Percentiles rank a stretch among this genome's conserved stretches.
Evolutionary conservation across 2,329 filamentous ascomycete genomes (phyloP).

Genomic region (Metarhizium guizhouense): DNA sequence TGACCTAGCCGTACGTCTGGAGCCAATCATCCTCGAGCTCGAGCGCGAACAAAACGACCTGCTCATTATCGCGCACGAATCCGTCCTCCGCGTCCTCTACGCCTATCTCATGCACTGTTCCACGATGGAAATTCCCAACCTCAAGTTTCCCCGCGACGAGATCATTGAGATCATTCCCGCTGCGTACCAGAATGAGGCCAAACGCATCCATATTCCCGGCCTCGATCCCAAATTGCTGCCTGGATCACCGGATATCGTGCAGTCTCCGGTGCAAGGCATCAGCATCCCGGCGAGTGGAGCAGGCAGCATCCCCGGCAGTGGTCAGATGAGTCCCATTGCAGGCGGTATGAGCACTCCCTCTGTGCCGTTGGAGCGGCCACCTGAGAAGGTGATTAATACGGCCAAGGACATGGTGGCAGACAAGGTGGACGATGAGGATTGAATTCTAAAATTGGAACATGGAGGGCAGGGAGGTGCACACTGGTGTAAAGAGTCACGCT

Average conservation of each 20-base stretch:
- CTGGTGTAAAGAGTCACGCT: not conserved
- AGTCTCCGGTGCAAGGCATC: slow-evolving; percentile 57
- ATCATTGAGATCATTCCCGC: slow-evolving; percentile 99
- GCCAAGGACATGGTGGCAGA: slow-evolving; percentile 42
- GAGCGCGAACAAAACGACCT: slow-evolving; percentile 95
- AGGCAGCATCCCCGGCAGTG: slow-evolving; percentile 19
- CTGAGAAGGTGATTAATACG: slow-evolving; percentile 41
- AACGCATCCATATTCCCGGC: slow-evolving; percentile 75
- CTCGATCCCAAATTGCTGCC: slow-evolving; percentile 60
- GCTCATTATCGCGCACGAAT: slow-evolving; percentile 97
- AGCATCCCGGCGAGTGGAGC: slow-evolving; percentile 15
- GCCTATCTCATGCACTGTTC: slow-evolving; percentile 98
- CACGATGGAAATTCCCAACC: slow-evolving; percentile 83
- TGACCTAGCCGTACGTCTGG: slow-evolving; percentile 92
- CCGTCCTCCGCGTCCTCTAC: slow-evolving; percentile 92
- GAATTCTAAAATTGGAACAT: slow-evolving; percentile 5
- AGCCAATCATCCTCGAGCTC: slow-evolving; percentile 94
- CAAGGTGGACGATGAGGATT: slow-evolving; percentile 45
- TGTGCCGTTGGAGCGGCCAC: slow-evolving; percentile 33
- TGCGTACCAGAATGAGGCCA: slow-evolving; percentile 93
- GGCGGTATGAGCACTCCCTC: slow-evolving; percentile 37
- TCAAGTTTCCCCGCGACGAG: slow-evolving; percentile 91
- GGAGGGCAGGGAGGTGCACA: not conserved
- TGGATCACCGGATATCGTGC: slow-evolving; percentile 70
- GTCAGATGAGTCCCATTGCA: slow-evolving; percentile 37